Evolutionary conservation across 1,139 yeast species (phyloP), one percentile per base, ranked within the genome.

Genomic region (Saccharomyces hybrid): DNA sequence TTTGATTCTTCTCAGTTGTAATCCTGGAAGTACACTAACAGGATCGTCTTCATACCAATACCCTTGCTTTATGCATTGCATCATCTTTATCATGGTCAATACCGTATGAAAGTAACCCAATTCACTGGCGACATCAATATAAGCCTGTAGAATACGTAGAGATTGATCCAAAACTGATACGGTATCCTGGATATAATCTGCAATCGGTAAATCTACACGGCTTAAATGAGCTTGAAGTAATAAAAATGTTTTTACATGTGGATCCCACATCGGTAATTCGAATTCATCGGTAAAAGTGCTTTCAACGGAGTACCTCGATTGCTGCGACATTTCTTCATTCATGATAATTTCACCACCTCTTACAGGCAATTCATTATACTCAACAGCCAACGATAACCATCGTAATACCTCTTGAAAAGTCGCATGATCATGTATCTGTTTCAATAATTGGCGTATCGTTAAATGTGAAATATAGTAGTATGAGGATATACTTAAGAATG

Each of bases 291-390:
- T 59, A 53, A 70, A 70, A 1, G 67, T 64, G 32, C 60, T 59
- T 16, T 73, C 75, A 0, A 86, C 95, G 3, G 88, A 84, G 64
- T 82, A 93, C 57, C 95, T 78, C 76, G 90, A 79, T 51, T 83
- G 83, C 59, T 83, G 84, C 1, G 97, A 89, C 81, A 95, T 78
- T 66, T 91, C 98, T 75, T 84, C 82, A 70, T 93, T 93, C 73
- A 91, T 86, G 58, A 91, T 75, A 65, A 91, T 97, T 73, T 93
- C 98, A 47, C 97, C 96, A 66, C 93, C 98, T 62, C 98, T 80
- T 0, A 96, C 91, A 2, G 98, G 96, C 46, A 91, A 73, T 63
- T 90, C 98, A 67, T 91, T 91, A 66, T 89, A 93, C 71, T 93
- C 99, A 0, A 85, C 75, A 0, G 98, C 96, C 57, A 84, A 81